Evolutionary conservation across 371 early-diverging fungal species (phyloP), one percentile per base, ranked within the genome.

Genomic region (Mortierella sp.): DNA sequence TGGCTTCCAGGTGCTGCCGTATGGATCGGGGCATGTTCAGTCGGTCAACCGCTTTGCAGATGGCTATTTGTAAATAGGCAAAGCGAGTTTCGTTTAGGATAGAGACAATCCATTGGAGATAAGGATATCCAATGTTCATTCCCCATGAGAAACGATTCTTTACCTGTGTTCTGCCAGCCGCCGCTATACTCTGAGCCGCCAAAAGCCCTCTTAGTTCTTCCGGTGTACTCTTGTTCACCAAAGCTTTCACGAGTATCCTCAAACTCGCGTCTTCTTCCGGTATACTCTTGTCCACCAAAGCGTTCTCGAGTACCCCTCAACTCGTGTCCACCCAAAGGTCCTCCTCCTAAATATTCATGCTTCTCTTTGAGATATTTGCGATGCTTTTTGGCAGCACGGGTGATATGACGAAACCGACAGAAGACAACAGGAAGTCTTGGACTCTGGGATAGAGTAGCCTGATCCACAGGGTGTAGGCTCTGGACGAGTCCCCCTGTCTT

Each of bases 91-190:
- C 46, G 46, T 46, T 46, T 19, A 34, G 53, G 1, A 48, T 18
- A 31, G 0, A 45, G n/a, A n/a, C n/a, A 24, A 23, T 39, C 19
- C 2, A 24, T 3, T 9, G 45, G 12, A 2, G 28, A 24, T 16
- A 24, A 50, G 0, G 18, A 13, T 23, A 14, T 2, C 2, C 26
- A 38, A 21, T 16, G 1, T 10, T 31, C 7, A 1, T 28, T n/a
- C 4, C 12, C 13, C 34, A 41, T 39, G 21, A 39, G 6, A 14
- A 57, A 6, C 26, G 26, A 58, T 26, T 26, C 16, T 18, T 48
- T 63, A 70, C 78, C 78, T 51, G 48, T 18, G 1, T 26, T 58
- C 39, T 76, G 66, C 78, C 78, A 76, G 18, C 28, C n/a, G 14
- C 42, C 50, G 7, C 19, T 47, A 30, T 66, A 76, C 24, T 76